Percentiles rank a stretch among this genome's conserved stretches.
These are phyloP conservation scores for Sordaria brevicollis DNA, from an alignment of 495 filamentous ascomycete genomes.

Conservation along the genomic window DNA sequence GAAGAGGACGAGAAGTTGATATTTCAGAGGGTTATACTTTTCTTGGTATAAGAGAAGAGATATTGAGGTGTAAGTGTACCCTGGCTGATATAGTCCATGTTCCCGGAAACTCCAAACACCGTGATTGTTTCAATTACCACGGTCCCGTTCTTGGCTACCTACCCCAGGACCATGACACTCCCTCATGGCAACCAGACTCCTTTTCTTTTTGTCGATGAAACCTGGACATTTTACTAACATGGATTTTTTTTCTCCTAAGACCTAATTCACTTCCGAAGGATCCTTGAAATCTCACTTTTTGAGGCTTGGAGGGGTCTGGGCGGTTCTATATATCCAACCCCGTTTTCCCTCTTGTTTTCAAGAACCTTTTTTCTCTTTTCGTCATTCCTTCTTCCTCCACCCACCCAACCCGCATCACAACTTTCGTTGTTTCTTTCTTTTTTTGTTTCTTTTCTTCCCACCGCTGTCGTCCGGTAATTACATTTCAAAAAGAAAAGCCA, in stretches of 20 bases:
- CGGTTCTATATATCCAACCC: neutral
- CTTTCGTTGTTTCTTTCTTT: conserved; percentile 12
- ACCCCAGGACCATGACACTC: too few relatives aligned
- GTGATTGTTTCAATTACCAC: neutral
- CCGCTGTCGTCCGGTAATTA: conserved; percentile 17
- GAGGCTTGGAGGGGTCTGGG: too few relatives aligned
- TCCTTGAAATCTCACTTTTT: neutral
- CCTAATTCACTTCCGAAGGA: neutral
- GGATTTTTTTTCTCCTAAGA: neutral
- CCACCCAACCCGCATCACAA: conserved; percentile 9
- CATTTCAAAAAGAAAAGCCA: conserved; percentile 11
- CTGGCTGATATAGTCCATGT: neutral
- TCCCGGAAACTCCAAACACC: neutral
- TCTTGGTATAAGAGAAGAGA: neutral
- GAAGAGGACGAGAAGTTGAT: neutral
- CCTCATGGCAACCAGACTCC: neutral
- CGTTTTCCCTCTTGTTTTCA: neutral
- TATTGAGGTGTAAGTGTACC: neutral
- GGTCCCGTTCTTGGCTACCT: neutral
- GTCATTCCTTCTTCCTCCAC: conserved; percentile 17
- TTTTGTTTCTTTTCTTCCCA: conserved; percentile 14
- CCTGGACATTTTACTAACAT: neutral
- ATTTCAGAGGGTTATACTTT: neutral
- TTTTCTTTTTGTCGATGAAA: neutral
- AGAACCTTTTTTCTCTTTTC: conserved; percentile 12